A percentile compares a stretch with the other conserved stretches of the same genome.
Evolutionary conservation across 805 yeast species (phyloP).

Genomic region (Vanderwaltozyma tropicalis): DNA sequence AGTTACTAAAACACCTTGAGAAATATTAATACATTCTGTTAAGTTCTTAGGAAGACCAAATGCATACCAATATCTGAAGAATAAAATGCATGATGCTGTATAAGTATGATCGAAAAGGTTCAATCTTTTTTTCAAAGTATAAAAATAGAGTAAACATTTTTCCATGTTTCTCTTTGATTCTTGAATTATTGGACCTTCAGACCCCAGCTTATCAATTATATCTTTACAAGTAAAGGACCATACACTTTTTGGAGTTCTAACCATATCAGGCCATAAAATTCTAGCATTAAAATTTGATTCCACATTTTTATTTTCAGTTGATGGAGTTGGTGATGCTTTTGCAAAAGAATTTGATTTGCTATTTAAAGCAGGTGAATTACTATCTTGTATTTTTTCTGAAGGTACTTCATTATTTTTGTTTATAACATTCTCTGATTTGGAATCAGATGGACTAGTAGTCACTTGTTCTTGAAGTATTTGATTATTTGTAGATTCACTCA

Average conservation of each 20-base stretch:
- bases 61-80: conserved; percentile 28
- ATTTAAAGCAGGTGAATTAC: no score
- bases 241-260: conserved; percentile 22
- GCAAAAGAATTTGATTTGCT: no score
- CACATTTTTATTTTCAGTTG: neutral
- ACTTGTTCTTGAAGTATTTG: no score
- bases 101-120: conserved; percentile 29
- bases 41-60: conserved; percentile 22
- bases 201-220: conserved; percentile 23
- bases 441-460: no score
- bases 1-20: conserved; percentile 28
- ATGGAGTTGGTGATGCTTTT: neutral
- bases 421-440: no score
- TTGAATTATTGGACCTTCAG: conserved; percentile 11
- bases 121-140: conserved; percentile 26
- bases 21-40: conserved; percentile 23
- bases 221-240: conserved; percentile 25
- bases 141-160: conserved; percentile 27
- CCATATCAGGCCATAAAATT: conserved; percentile 28
- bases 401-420: no score
- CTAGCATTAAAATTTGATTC: conserved; percentile 16
- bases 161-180: conserved; percentile 27
- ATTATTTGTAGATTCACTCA: no score
- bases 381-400: no score
- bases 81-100: conserved; percentile 27